These are phyloP conservation scores for Pseudocercospora macadamiae DNA, from an alignment of 2,329 filamentous ascomycete species.

Conservation along the genomic window DNA sequence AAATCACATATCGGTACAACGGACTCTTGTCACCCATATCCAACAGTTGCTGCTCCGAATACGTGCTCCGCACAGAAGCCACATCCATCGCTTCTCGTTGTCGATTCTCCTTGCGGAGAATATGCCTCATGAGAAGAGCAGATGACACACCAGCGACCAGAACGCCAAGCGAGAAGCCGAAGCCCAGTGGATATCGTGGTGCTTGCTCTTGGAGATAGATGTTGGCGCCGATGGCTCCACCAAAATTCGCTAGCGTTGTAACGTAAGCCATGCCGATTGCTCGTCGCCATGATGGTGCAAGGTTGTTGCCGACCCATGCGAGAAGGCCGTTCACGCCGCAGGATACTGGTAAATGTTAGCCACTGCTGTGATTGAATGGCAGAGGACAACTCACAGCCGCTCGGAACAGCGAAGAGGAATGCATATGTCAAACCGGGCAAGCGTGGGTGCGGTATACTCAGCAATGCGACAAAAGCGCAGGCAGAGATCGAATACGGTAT, in stretches of 20 bases:
- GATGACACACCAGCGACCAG: slow-evolving; percentile 32
- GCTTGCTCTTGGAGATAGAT: slow-evolving; percentile 21
- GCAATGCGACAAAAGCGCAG: slow-evolving; percentile 45
- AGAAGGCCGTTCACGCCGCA: slow-evolving; percentile 38
- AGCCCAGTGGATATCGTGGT: slow-evolving; percentile 24
- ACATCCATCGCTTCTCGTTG: slow-evolving; percentile 38
- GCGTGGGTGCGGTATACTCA: slow-evolving; percentile 28
- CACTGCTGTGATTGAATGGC: slow-evolving; percentile 32
- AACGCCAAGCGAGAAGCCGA: slow-evolving; percentile 24
- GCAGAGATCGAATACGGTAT: slow-evolving; percentile 26
- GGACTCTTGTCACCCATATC: slow-evolving; percentile 45
- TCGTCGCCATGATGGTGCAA: slow-evolving; percentile 49
- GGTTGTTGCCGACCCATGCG: slow-evolving; percentile 57
- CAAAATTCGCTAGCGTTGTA: slow-evolving; percentile 24
- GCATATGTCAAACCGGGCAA: slow-evolving; percentile 52
- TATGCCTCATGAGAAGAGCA: slow-evolving; percentile 19
- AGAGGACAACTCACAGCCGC: slow-evolving; percentile 59
- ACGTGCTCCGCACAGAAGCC: slow-evolving; percentile 39
- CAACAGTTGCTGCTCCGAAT: slow-evolving; percentile 41
- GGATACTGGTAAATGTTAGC: slow-evolving; percentile 16
- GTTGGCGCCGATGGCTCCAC: slow-evolving; percentile 25
- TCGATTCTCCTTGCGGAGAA: slow-evolving; percentile 30
- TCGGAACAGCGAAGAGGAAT: slow-evolving; percentile 58
- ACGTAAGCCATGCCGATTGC: slow-evolving; percentile 22
- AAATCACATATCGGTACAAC: slow-evolving; percentile 42